A percentile compares a stretch with the other conserved stretches of the same genome.
phyloP scores from a whole-genome alignment of 2,329 filamentous ascomycete species.

The Knufia fluminis region DNA sequence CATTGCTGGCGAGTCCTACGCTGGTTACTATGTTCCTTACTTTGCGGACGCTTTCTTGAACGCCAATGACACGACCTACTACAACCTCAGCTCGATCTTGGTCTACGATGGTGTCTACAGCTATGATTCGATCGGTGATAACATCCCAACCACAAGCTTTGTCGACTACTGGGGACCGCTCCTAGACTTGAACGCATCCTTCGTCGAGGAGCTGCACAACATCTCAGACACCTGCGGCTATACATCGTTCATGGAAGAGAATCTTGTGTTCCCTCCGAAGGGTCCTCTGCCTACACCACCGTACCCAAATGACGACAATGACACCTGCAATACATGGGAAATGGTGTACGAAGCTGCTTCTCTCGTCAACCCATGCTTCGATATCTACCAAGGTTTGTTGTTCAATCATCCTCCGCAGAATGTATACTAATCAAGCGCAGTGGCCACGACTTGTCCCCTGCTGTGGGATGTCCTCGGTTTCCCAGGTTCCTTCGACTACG shows the following conservation, averaged over 20 bases:
- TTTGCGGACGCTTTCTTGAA: constrained; percentile 66
- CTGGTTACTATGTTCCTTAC: constrained; percentile 67
- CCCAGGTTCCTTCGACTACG: constrained; percentile 55
- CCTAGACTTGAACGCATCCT: constrained; percentile 38
- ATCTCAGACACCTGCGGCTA: constrained; percentile 40
- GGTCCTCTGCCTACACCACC: constrained; percentile 49
- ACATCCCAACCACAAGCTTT: constrained; percentile 36
- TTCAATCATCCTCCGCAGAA: constrained; percentile 57
- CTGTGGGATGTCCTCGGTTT: constrained; percentile 61
- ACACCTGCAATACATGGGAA: constrained; percentile 51
- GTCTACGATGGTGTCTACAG: constrained; percentile 64
- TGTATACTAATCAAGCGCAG: constrained; percentile 47
- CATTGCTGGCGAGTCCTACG: constrained; percentile 53
- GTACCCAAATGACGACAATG: constrained; percentile 34
- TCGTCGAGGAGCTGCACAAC: constrained; percentile 31
- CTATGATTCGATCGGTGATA: constrained; percentile 41
- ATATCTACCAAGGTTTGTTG: constrained; percentile 51
- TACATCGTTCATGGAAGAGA: constrained; percentile 37
- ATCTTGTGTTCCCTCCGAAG: constrained; percentile 58
- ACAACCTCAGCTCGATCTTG: constrained; percentile 58
- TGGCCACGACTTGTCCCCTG: constrained; percentile 62
- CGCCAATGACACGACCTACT: constrained; percentile 56
- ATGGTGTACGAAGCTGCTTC: constrained; percentile 47
- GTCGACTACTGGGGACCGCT: constrained; percentile 35
- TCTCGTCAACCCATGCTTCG: constrained; percentile 65